Evolutionary conservation across 2,329 filamentous ascomycete genomes (phyloP).

Genomic region (Cladophialophora psammophila): DNA sequence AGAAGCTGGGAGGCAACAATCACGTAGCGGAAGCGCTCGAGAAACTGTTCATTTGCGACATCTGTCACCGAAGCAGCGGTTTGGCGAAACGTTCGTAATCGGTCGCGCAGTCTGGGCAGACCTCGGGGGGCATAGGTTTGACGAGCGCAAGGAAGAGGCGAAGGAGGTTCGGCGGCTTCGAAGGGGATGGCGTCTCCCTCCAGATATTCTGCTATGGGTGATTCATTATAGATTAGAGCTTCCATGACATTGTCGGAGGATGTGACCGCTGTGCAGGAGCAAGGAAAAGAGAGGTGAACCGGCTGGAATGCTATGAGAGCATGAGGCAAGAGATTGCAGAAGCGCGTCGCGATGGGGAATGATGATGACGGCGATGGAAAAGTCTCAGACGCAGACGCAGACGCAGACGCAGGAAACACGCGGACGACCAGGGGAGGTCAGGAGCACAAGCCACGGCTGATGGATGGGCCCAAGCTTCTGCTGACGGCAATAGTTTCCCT

Average conservation of each 20-base stretch:
- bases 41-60: conserved; percentile 69
- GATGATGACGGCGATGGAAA: not conserved
- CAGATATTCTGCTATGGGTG: conserved; percentile 86
- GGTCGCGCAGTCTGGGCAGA: conserved; percentile 31
- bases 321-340: not conserved
- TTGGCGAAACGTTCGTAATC: conserved; percentile 32
- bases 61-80: conserved; percentile 34
- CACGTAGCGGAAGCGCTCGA: conserved; percentile 92
- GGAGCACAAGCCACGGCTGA: conserved; percentile 6
- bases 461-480: conserved; percentile 7
- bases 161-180: conserved; percentile 45
- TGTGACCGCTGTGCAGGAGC: conserved; percentile 6
- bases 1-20: conserved; percentile 91
- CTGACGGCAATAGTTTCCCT: conserved; percentile 3
- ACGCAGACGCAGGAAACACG: not conserved
- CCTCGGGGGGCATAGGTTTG: conserved; percentile 56
- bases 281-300: conserved; percentile 15
- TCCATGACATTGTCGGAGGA: conserved; percentile 68
- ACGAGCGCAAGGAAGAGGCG: conserved; percentile 49
- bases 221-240: conserved; percentile 83
- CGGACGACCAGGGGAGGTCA: not conserved
- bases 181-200: conserved; percentile 70
- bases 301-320: not conserved
- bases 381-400: not conserved
- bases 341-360: not conserved